These are phyloP conservation scores for Acorus gramineus DNA, from an alignment of 106 monocot species.

Conservation along the genomic window DNA sequence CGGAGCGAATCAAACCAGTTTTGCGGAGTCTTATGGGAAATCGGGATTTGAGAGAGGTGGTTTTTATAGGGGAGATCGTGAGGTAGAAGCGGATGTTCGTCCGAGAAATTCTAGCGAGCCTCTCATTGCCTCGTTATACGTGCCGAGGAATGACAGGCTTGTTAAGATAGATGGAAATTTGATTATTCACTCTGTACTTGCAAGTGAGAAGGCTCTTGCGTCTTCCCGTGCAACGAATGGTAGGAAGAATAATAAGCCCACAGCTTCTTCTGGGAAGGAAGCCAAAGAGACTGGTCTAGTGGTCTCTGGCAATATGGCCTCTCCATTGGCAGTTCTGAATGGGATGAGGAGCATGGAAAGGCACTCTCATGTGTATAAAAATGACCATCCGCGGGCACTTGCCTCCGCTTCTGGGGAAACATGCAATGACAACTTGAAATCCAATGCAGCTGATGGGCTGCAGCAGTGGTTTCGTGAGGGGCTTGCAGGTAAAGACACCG, in stretches of 20 bases:
- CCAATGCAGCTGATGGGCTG: slow-evolving; percentile 41
- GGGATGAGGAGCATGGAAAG: slow-evolving; percentile 23
- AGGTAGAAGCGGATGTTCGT: slow-evolving; percentile 12
- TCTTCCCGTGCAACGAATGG: slow-evolving; percentile 10
- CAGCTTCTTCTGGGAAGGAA: slow-evolving; percentile 16
- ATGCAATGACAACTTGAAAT: slow-evolving; percentile 24
- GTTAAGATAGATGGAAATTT: slow-evolving; percentile 93
- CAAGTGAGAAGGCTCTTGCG: slow-evolving; percentile 58
- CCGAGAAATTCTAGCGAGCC: slow-evolving; percentile 42
- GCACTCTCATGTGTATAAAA: slow-evolving; percentile 24
- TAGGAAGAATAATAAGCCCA: neutral
- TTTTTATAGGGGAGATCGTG: slow-evolving; percentile 2
- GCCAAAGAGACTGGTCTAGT: slow-evolving; percentile 50
- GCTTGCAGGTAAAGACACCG: slow-evolving; percentile 45
- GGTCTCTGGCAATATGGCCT: slow-evolving; percentile 34
- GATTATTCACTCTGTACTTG: slow-evolving; percentile 88
- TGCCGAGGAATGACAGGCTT: slow-evolving; percentile 85
- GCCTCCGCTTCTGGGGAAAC: slow-evolving; percentile 25
- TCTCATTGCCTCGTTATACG: slow-evolving; percentile 74
- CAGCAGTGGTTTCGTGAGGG: slow-evolving; percentile 96
- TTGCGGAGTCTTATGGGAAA: slow-evolving; percentile 8
- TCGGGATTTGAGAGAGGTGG: slow-evolving; percentile 2
- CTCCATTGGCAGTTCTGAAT: slow-evolving; percentile 28
- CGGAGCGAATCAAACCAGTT: slow-evolving; percentile 13
- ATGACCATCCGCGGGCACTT: slow-evolving; percentile 28